phyloP scores from a whole-genome alignment of 2,329 filamentous ascomycete genomes.

The Pyrenochaeta sp. region DNA sequence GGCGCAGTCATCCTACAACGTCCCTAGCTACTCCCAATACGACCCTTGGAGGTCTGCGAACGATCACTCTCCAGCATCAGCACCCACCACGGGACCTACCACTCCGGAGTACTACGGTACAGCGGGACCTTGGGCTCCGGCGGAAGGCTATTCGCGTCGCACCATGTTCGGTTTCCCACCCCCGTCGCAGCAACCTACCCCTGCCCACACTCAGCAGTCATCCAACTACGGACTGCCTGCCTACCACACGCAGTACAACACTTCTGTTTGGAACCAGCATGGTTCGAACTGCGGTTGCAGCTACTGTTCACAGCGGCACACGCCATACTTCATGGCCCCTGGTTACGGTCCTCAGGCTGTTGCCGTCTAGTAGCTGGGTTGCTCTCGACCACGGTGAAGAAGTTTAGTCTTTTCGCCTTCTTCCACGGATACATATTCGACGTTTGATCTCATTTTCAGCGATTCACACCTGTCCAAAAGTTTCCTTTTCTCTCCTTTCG shows the following conservation, averaged over 20 bases:
- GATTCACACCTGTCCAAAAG: constrained; percentile 46
- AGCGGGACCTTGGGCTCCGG: constrained; percentile 58
- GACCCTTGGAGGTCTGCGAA: constrained; percentile 54
- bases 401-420: constrained; percentile 10
- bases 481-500: constrained; percentile 35
- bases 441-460: constrained; percentile 35
- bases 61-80: constrained; percentile 62
- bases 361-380: constrained; percentile 31
- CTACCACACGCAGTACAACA: constrained; percentile 47
- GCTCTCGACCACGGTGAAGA: background rate
- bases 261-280: constrained; percentile 49
- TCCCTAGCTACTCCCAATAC: constrained; percentile 47
- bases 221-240: constrained; percentile 45
- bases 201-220: constrained; percentile 46
- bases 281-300: constrained; percentile 48
- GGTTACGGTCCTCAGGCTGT: constrained; percentile 51
- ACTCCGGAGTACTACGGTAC: constrained; percentile 63
- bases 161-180: constrained; percentile 53
- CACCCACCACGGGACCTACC: constrained; percentile 62
- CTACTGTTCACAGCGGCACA: constrained; percentile 49
- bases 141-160: constrained; percentile 52
- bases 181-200: constrained; percentile 47
- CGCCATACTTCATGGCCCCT: constrained; percentile 50
- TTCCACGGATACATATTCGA: constrained; percentile 37
- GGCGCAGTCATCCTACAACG: constrained; percentile 48